Evolutionary conservation across 768 basidiomycete species (phyloP), one percentile per base, ranked within the genome.

Genomic region (Boletellus ananas): DNA sequence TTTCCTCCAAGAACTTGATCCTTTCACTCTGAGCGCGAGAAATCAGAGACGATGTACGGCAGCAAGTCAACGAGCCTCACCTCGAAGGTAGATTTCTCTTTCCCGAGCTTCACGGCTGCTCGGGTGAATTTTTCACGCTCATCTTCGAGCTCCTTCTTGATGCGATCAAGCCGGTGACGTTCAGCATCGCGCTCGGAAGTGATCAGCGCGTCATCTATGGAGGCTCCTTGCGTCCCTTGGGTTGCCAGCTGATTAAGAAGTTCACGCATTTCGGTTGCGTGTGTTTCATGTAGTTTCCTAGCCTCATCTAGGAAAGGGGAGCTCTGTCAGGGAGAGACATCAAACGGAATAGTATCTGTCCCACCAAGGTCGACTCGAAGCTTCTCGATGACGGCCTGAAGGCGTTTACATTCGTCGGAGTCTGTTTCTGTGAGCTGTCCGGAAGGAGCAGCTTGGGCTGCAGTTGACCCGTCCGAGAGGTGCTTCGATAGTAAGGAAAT

Each of bases 91-190:
- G 81, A 77, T 61, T 78, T 80, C 49, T 90, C 87, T 56, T 78
- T 77, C 1, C 81, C 81, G 21, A 91, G 69, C 50, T 73, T 76
- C 17, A 86, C 68, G 12, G 83, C 75, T 18, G 83, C 83, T 52
- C 83, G 79, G 0, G 81, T 80, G 54, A 87, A 81, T 51, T 79
- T 79, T 45, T 71, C 71, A 10, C 84, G 77, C 55, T 91, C 87
- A 16, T 75, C 70, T 43, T 89, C 83, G 6, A 91, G 79, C 38
- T 84, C 78, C 45, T 66, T 68, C 59, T 70, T 74, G 45, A 83
- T 72, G 16, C 62, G 70, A 27, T 80, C 78, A 29, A 89, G 62
- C 25, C 75, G 72, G 43, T 79, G 74, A 34, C 70, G 74, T 58
- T 84, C 80, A 33, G 75, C 74, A 52, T 87, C 81, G 47, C 67